These are phyloP conservation scores for Coemansia sp. DNA, from an alignment of 192 early-diverging fungal genomes.

Conservation along the genomic window DNA sequence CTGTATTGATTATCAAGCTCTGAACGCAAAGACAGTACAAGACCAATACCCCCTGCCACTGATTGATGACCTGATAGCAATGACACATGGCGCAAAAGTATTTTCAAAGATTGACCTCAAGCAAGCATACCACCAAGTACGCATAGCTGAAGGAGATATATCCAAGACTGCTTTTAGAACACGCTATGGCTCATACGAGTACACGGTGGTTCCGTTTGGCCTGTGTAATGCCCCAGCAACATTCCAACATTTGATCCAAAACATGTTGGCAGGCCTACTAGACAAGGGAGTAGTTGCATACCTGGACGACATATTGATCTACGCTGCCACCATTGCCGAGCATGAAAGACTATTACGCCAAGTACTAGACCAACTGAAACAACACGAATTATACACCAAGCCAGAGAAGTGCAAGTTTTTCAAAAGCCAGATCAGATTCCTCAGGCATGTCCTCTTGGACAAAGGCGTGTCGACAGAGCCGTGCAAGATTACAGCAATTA, in stretches of 20 bases:
- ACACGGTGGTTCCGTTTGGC: slow-evolving; percentile 64
- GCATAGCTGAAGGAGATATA: slow-evolving; percentile 31
- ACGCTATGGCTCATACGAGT: slow-evolving; percentile 54
- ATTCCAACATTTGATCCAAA: slow-evolving; percentile 60
- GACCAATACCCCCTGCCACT: slow-evolving; percentile 53
- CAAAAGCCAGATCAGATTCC: no score
- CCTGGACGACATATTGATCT: slow-evolving; percentile 52
- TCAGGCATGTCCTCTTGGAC: no score
- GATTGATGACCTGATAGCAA: slow-evolving; percentile 53
- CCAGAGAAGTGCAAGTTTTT: no score
- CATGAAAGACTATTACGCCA: no score
- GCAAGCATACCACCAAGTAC: slow-evolving; percentile 53
- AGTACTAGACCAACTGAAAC: no score
- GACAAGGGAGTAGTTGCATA: slow-evolving; percentile 45
- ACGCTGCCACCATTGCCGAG: background rate
- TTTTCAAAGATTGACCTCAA: slow-evolving; percentile 57
- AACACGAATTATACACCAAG: no score
- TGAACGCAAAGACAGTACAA: no score
- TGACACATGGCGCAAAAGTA: slow-evolving; percentile 14
- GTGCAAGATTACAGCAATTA: no score
- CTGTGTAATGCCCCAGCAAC: slow-evolving; percentile 61
- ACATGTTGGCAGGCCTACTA: slow-evolving; percentile 43
- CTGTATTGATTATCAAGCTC: no score
- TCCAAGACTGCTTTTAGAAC: slow-evolving; percentile 56
- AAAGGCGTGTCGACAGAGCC: no score